Conservation (phyloP, 352 stramenopile species). For the Phytophthora capsici region DNA sequence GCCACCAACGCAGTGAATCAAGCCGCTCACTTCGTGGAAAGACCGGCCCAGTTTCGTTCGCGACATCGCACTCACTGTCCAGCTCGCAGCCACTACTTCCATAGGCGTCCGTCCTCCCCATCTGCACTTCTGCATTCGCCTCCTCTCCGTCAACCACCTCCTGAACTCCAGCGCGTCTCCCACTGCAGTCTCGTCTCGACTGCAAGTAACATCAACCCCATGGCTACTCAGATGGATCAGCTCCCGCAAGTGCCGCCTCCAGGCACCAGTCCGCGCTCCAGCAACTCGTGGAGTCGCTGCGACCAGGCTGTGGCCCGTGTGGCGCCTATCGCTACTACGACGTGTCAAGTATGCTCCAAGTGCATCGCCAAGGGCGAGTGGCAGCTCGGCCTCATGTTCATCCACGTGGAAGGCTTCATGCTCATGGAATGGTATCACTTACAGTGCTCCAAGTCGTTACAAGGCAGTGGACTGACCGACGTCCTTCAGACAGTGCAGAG, state of each 20-base stretch:
- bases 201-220: constrained; percentile 29
- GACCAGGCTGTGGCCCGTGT: constrained; percentile 81
- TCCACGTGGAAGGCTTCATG: constrained; percentile 88
- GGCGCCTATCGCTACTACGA: constrained; percentile 76
- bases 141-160: constrained; percentile 9
- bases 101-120: constrained; percentile 8
- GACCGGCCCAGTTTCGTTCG: constrained; percentile 29
- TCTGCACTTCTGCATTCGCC: constrained; percentile 36
- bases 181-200: constrained; percentile 20
- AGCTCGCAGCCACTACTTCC: constrained; percentile 13
- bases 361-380: constrained; percentile 69
- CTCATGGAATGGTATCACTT: constrained; percentile 89
- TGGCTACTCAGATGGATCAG: constrained; percentile 54
- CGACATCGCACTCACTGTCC: constrained; percentile 14
- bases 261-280: constrained; percentile 47
- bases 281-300: constrained; percentile 78
- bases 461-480: constrained; percentile 52
- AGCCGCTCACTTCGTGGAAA: constrained; percentile 7
- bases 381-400: constrained; percentile 86
- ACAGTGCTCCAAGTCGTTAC: constrained; percentile 60
- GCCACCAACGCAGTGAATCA: constrained; percentile 15
- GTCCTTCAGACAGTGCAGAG: constrained; percentile 67
- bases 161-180: constrained; percentile 21
- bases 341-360: constrained; percentile 73
- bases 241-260: constrained; percentile 39